These are phyloP conservation scores for Magnusiomyces ingens DNA, from an alignment of 1,139 yeast genomes.

Conservation along the genomic window DNA sequence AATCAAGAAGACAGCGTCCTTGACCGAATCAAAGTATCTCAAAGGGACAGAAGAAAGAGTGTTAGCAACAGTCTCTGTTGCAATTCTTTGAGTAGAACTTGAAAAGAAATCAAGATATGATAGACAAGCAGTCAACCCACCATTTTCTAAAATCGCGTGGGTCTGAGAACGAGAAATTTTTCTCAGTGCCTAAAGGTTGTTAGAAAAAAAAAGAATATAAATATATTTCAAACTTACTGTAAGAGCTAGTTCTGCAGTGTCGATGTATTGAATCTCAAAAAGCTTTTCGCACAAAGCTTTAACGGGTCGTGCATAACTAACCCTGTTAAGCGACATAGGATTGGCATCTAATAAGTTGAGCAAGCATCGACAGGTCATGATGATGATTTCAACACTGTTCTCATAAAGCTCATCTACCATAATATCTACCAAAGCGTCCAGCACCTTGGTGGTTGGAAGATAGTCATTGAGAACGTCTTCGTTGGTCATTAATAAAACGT, in stretches of 20 bases:
- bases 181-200: constrained; percentile 27
- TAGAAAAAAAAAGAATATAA: constrained; percentile 7
- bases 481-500: constrained; percentile 32
- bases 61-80: constrained; percentile 70
- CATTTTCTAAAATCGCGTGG: constrained; percentile 35
- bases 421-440: constrained; percentile 51
- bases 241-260: constrained; percentile 86
- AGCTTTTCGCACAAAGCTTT: constrained; percentile 61
- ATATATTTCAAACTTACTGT: constrained; percentile 42
- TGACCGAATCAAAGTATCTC: constrained; percentile 42
- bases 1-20: constrained; percentile 55
- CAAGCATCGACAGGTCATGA: constrained; percentile 79
- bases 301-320: constrained; percentile 62
- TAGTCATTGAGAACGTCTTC: constrained; percentile 31
- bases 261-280: constrained; percentile 74
- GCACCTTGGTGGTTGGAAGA: constrained; percentile 55
- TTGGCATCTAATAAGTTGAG: constrained; percentile 76
- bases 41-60: constrained; percentile 50
- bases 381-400: constrained; percentile 69
- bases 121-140: constrained; percentile 62
- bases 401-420: constrained; percentile 52
- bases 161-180: constrained; percentile 35
- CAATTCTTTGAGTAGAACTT: constrained; percentile 81
- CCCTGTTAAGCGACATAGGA: constrained; percentile 56
- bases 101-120: constrained; percentile 83